Conservation (phyloP, 345 rosid species). For the Gossypium anomalum region DNA sequence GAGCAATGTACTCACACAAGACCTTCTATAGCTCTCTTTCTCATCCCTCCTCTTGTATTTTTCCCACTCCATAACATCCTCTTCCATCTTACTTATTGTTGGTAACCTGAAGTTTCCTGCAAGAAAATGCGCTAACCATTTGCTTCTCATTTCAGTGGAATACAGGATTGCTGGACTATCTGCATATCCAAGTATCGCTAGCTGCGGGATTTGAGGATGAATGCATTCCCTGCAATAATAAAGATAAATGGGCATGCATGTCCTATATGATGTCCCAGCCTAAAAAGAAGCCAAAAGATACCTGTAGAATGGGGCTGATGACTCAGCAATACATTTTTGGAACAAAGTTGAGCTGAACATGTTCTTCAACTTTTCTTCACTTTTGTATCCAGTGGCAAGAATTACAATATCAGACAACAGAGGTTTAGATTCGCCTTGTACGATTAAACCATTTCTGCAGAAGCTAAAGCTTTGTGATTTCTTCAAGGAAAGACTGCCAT, state of each 20-base stretch:
- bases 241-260: neutral
- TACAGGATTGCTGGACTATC: conserved; percentile 18
- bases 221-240: conserved; percentile 22
- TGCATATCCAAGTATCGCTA: conserved; percentile 24
- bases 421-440: conserved; percentile 13
- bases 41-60: conserved; percentile 18
- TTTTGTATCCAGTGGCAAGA: conserved; percentile 28
- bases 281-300: neutral
- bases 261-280: neutral
- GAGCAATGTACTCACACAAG: conserved; percentile 19
- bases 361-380: conserved; percentile 21
- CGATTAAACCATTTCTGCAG: conserved; percentile 20
- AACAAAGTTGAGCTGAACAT: conserved; percentile 24
- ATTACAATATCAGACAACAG: conserved; percentile 21
- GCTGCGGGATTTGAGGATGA: conserved; percentile 35
- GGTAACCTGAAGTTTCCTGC: conserved; percentile 27
- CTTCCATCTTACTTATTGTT: conserved; percentile 25
- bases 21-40: conserved; percentile 17
- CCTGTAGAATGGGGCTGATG: conserved; percentile 26
- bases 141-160: conserved; percentile 22
- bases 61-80: conserved; percentile 27
- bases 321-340: conserved; percentile 14
- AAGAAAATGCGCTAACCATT: conserved; percentile 23
- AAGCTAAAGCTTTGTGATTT: conserved; percentile 25
- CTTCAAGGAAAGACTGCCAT: conserved; percentile 27